phyloP scores from a whole-genome alignment of 1,284 basidiomycete species.

The Veloporphyrellus conicus region DNA sequence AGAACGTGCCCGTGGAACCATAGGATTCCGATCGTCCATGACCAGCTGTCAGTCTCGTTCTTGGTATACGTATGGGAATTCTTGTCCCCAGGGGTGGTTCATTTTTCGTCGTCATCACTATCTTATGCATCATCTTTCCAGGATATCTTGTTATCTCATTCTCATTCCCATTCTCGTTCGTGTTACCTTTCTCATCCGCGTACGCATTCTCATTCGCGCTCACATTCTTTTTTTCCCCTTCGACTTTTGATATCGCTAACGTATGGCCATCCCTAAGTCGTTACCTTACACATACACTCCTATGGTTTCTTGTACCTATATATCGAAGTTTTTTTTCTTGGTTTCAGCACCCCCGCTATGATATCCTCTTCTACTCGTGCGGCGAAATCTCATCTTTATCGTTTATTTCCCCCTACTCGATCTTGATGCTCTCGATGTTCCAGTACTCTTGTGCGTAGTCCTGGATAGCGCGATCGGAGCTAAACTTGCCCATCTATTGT shows the following conservation, averaged over 20 bases:
- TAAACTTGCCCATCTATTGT: conserved; percentile 87
- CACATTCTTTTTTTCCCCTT: conserved; percentile 3
- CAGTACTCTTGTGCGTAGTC: conserved; percentile 84
- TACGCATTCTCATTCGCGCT: neutral
- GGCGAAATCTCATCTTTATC: neutral
- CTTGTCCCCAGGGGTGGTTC: too few species aligned
- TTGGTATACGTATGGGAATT: neutral
- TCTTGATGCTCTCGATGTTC: conserved; percentile 56
- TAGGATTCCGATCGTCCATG: neutral
- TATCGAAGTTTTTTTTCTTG: conserved; percentile 4
- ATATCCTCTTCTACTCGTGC: conserved; percentile 1
- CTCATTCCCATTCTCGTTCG: neutral
- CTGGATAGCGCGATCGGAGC: conserved; percentile 84
- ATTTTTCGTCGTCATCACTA: too few species aligned
- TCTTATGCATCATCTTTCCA: conserved; percentile 1
- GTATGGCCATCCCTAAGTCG: conserved; percentile 11
- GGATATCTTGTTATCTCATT: conserved; percentile 2
- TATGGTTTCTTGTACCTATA: neutral
- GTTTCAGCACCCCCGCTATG: conserved; percentile 7
- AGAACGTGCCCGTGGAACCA: neutral
- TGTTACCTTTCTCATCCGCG: too few species aligned
- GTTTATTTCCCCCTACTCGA: conserved; percentile 20
- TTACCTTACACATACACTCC: conserved; percentile 11
- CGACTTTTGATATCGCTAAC: conserved; percentile 5
- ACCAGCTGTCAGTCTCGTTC: neutral